Conservation (phyloP, 2,329 filamentous ascomycete species). For the Fusarium sp. region DNA sequence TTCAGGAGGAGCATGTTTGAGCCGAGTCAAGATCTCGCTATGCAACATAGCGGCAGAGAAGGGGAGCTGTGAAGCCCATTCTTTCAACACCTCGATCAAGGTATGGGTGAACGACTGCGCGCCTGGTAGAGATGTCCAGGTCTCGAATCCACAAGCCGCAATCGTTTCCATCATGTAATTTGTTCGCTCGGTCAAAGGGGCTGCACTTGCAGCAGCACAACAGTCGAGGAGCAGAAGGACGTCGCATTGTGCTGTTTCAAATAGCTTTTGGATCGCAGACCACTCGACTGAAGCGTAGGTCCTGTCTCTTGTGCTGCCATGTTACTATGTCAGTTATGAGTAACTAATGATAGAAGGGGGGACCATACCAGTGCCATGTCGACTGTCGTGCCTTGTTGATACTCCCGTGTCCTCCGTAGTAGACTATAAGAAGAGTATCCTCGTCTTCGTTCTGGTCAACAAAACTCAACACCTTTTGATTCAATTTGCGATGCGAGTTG, state of each 20-base stretch:
- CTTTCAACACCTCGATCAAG: constrained; percentile 44
- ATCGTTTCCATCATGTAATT: constrained; percentile 47
- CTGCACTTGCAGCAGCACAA: constrained; percentile 45
- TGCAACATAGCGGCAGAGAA: constrained; percentile 47
- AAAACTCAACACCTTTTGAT: constrained; percentile 40
- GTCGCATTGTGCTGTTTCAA: constrained; percentile 45
- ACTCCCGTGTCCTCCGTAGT: constrained; percentile 43
- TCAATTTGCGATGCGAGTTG: constrained; percentile 44
- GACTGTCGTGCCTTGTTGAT: constrained; percentile 46
- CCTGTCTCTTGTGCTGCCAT: constrained; percentile 39
- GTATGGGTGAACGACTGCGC: constrained; percentile 44
- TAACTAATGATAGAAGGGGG: neutral
- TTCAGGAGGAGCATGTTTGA: constrained; percentile 44
- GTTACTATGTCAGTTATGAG: constrained; percentile 26
- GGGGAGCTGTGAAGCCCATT: constrained; percentile 43
- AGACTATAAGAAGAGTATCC: constrained; percentile 44
- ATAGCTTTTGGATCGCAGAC: constrained; percentile 46
- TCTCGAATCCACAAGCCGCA: constrained; percentile 45
- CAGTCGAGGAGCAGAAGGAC: constrained; percentile 44
- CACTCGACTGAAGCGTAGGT: constrained; percentile 45
- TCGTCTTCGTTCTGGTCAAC: constrained; percentile 46
- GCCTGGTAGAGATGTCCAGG: constrained; percentile 43
- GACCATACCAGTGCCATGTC: constrained; percentile 44
- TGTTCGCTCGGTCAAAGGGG: constrained; percentile 42
- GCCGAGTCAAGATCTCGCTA: constrained; percentile 43